Conservation (phyloP, 345 rosid genomes). For the Balakata baccata region DNA sequence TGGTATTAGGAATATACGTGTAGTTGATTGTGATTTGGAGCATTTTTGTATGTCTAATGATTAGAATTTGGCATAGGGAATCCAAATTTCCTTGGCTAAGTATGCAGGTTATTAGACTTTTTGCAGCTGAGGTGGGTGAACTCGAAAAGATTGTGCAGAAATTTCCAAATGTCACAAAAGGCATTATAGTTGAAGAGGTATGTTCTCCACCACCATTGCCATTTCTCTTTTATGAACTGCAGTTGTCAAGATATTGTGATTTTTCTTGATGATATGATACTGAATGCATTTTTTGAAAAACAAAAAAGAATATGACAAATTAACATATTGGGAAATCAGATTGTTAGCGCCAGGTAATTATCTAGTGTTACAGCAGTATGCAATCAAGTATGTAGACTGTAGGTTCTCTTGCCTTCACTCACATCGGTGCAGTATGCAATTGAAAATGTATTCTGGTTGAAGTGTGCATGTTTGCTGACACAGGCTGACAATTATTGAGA, state of each 20-base stretch:
- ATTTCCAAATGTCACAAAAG: neutral
- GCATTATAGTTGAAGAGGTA: neutral
- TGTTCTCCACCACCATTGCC: neutral
- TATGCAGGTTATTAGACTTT: neutral
- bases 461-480: no score
- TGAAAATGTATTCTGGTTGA: no score
- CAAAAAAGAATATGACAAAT: neutral
- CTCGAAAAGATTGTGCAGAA: neutral
- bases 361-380: neutral
- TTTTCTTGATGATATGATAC: neutral
- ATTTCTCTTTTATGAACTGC: no score
- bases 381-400: no score
- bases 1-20: no score
- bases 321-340: no score
- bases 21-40: no score
- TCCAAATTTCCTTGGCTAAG: neutral
- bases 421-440: no score
- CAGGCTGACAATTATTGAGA: no score
- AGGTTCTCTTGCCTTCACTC: no score
- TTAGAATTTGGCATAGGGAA: neutral
- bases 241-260: no score
- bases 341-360: neutral
- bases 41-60: no score
- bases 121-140: neutral
- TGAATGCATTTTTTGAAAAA: neutral